These are phyloP conservation scores for Drechmeria coniospora DNA, from an alignment of 2,329 filamentous ascomycete species.

Conservation along the genomic window DNA sequence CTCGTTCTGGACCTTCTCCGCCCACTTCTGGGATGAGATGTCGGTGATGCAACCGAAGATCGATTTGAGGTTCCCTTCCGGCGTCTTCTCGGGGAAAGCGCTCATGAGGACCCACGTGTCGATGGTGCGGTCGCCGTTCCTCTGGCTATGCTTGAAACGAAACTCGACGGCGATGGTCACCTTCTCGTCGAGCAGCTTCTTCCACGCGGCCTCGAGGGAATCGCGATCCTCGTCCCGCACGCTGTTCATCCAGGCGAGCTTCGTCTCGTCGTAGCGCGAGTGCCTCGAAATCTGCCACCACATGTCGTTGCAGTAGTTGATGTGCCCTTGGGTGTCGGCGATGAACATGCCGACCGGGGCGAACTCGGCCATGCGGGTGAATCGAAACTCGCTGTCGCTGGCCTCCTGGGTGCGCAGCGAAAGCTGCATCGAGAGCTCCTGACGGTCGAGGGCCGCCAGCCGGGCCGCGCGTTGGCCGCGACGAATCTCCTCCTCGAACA, in stretches of 20 bases:
- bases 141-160: slow-evolving; percentile 54
- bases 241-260: slow-evolving; percentile 56
- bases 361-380: slow-evolving; percentile 73
- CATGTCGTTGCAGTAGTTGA: slow-evolving; percentile 71
- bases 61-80: slow-evolving; percentile 49
- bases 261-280: slow-evolving; percentile 39
- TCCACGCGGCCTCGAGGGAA: slow-evolving; percentile 45
- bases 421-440: slow-evolving; percentile 63
- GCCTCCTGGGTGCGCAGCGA: slow-evolving; percentile 47
- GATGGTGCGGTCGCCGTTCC: slow-evolving; percentile 40
- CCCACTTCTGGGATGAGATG: slow-evolving; percentile 74
- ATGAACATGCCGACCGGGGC: slow-evolving; percentile 78
- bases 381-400: slow-evolving; percentile 57
- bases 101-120: slow-evolving; percentile 69
- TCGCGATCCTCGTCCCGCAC: slow-evolving; percentile 51
- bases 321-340: slow-evolving; percentile 52
- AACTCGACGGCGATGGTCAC: slow-evolving; percentile 56
- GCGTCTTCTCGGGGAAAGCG: slow-evolving; percentile 56
- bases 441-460: slow-evolving; percentile 59
- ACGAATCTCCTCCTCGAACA: slow-evolving; percentile 72
- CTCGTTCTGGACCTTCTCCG: slow-evolving; percentile 63
- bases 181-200: slow-evolving; percentile 42
- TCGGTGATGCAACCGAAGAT: slow-evolving; percentile 74
- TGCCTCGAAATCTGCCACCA: slow-evolving; percentile 60
- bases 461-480: slow-evolving; percentile 59